Base-by-base conservation (phyloP, 2,329 filamentous ascomycete species). In the Pyricularia sp. region DNA sequence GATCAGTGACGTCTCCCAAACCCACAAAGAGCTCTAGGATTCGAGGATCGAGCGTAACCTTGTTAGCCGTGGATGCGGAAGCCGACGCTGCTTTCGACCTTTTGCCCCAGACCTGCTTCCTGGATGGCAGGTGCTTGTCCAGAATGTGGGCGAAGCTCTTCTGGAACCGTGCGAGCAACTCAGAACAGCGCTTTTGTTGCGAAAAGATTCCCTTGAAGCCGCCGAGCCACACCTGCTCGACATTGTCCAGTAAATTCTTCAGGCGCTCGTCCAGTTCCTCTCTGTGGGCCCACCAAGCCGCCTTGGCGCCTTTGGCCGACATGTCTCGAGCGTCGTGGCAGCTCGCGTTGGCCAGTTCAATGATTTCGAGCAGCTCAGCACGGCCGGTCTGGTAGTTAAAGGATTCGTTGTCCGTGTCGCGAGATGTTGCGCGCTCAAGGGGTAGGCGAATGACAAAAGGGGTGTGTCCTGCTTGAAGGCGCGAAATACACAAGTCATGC, bases 141-240 rank as follows among this genome's bases (percentile, higher is more conserved):
- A 99, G 84, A 3, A 95, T 90, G 69, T 86, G 86, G 68, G 94
- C 86, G 72, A 99, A 93, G 4, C 86, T 87, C 75, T 86, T 88
- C 42, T 93, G 88, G 76, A 99, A 98, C 33, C 87, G 87, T 5
- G 87, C 85, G 36, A 98, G 80, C 12, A 92, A 81, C 30, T 89
- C 84, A 0, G 86, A 81, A 25, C 90, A 84, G 55, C 85, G 84
- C 65, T 82, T 78, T 66, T 82, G 78, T 68, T 92, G 90, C 1
- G 93, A 94, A 75, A 99, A 94, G n/a, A 99, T 90, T 20, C 94
- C 94, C 69, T 89, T 90, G 84, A 99, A 99, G 0, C 95, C 95
- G 66, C 94, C 94, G 5, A 99, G 86, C 95, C 95, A 99, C 26
- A 95, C 89, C 71, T 92, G 90, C 78, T 99, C 94, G 58, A 99